Base-by-base conservation (phyloP, 345 rosid genomes). In the Arabidopsis arenosa region DNA sequence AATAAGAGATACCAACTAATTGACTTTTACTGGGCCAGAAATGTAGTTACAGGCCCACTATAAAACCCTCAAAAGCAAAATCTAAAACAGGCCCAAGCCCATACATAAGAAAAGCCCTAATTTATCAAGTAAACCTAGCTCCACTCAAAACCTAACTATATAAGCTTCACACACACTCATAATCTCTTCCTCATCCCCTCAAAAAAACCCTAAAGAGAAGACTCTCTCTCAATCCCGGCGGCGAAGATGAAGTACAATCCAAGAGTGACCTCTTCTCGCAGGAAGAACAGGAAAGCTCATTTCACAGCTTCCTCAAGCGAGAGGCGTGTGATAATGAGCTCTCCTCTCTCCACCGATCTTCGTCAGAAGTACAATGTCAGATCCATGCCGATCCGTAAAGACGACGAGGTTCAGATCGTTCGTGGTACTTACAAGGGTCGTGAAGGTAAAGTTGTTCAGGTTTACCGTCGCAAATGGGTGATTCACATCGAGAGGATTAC, bases 391-490 rank as follows among this genome's bases (percentile, higher is more conserved):
- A 82, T 88, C 7, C 91, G 93, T 51, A 90, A 90, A 66, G 96
- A 90, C 79, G 96, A 90, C 60, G 96, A 90, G 82, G 93, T 90
- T 0, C 93, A 86, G 85, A 85, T 90, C 7, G 96, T 88, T 2
- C 91, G 96, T 3, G 96, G 96, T 0, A 88, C 96, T 1, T 90
- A 74, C 86, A 90, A 88, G 64, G 96, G 96, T 9, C 90, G 96
- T 10, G 93, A 90, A 35, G 96, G 96, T 1, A 90, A 90, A 64
- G 91, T 90, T 0, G 93, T 90, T 3, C 93, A 86, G 72, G 93
- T 90, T 0, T 90, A 90, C 82, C 90, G 93, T 41, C 80, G 86
- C 14, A 90, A 90, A 41, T 90, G 96, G 96, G 96, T 90, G 47
- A 88, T 90, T 69, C 96, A 90, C 88, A 77, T 90, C 54, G 96